Evolutionary conservation across 2,329 filamentous ascomycete species (phyloP), one percentile per base, ranked within the genome.

Genomic region (Diaporthe ampelina): DNA sequence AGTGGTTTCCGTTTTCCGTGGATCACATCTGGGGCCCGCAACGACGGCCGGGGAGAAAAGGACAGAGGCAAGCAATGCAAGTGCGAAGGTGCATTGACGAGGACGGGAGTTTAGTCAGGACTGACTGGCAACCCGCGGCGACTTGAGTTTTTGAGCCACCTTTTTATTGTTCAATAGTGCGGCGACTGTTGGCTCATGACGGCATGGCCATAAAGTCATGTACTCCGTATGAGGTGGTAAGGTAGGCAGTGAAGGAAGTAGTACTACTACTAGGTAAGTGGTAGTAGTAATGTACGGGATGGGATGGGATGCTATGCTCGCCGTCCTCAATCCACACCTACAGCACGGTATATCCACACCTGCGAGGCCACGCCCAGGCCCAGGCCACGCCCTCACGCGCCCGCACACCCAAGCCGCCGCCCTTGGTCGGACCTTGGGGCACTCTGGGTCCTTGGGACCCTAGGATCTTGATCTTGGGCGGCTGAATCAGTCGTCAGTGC

Each of bases 91-190:
- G 54, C 69, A 72, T 72, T 72, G 69, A 72, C 48, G 63, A 68
- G 54, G 63, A 45, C 72, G 67, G 48, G 72, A 57, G 37, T 73
- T 72, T 73, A 67, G 71, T 57, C 61, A 68, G 71, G 52, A 68
- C n/a, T 73, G 71, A 69, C 19, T 48, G 59, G 71, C 50, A 45
- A 43, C 26, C 63, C 29, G 19, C 43, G 50, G 52, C 40, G 52
- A 73, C 50, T 21, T 35, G 54, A 57, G n/a, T 43, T 65, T 52
- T 11, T 52, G 48, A 32, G 19, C 32, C 35, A 45, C 19, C 58
- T 15, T 37, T 59, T 61, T 40, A 52, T 48, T 68, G 32, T 68
- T 68, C 63, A 54, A 68, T 68, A 68, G 63, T 68, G 48, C 63
- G 45, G n/a, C 32, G 21, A 43, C 40, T 43, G 40, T 13, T 43